Evolutionary conservation across 345 rosid species (phyloP).

Genomic region (Melastoma malabathricum): DNA sequence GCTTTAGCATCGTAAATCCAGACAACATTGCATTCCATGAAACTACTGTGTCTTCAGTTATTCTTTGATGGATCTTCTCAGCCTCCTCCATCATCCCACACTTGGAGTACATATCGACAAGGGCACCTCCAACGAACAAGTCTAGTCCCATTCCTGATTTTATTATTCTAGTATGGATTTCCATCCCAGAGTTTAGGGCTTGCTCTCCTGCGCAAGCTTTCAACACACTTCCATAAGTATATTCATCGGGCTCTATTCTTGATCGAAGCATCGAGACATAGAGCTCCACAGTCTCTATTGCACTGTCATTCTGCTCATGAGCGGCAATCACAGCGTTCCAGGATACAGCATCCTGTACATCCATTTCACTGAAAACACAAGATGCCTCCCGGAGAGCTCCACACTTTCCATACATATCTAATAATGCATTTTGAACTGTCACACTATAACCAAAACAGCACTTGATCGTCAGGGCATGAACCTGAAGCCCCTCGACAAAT

Average conservation of each 20-base stretch:
- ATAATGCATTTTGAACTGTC: slow-evolving; percentile 68
- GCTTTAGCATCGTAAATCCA: slow-evolving; percentile 51
- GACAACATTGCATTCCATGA: slow-evolving; percentile 79
- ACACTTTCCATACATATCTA: slow-evolving; percentile 93
- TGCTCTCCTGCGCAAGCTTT: slow-evolving; percentile 64
- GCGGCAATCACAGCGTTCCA: slow-evolving; percentile 94
- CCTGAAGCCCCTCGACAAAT: slow-evolving; percentile 53
- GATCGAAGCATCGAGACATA: slow-evolving; percentile 57
- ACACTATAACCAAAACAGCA: slow-evolving; percentile 27
- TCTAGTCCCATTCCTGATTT: slow-evolving; percentile 61
- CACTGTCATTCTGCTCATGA: slow-evolving; percentile 59
- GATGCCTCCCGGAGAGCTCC: slow-evolving; percentile 59
- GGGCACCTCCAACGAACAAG: slow-evolving; percentile 60
- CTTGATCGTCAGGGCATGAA: slow-evolving; percentile 55
- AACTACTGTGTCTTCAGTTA: slow-evolving; percentile 34
- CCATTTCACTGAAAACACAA: slow-evolving; percentile 55
- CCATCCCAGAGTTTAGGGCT: slow-evolving; percentile 47
- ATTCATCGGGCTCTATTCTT: slow-evolving; percentile 68
- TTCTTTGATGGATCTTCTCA: slow-evolving; percentile 46
- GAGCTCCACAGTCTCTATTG: slow-evolving; percentile 37
- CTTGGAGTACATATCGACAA: slow-evolving; percentile 85
- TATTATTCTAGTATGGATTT: slow-evolving; percentile 54
- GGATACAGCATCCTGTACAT: slow-evolving; percentile 60
- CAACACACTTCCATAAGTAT: slow-evolving; percentile 81
- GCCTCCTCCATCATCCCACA: slow-evolving; percentile 68